A percentile compares a stretch with the other conserved stretches of the same genome.
These are phyloP conservation scores for Starmerella bombicola DNA, from an alignment of 805 yeast genomes.

Conservation along the genomic window DNA sequence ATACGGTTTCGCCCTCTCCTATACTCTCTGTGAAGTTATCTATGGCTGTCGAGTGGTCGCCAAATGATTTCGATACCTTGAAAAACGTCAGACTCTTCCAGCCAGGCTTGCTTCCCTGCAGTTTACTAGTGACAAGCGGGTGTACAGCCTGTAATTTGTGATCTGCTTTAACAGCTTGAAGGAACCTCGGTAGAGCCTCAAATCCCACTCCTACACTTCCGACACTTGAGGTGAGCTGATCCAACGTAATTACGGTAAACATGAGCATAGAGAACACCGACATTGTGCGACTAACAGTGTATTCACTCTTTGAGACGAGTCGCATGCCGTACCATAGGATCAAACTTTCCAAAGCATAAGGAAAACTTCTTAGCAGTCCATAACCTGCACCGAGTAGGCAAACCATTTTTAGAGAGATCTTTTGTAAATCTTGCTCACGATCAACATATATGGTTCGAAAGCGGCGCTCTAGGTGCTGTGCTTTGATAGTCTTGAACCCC, in stretches of 20 bases:
- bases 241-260: conserved; percentile 58
- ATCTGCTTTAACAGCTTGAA: conserved; percentile 3
- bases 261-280: conserved; percentile 59
- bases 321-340: conserved; percentile 69
- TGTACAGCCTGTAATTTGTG: not conserved
- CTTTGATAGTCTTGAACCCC: conserved; percentile 52
- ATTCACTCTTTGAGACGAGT: conserved; percentile 48
- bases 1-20: conserved; percentile 40
- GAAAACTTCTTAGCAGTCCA: conserved; percentile 43
- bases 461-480: conserved; percentile 39
- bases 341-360: conserved; percentile 53
- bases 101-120: not conserved
- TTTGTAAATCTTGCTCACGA: conserved; percentile 28
- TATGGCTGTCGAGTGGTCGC: conserved; percentile 29
- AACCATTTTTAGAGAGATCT: conserved; percentile 41
- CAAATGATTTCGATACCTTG: conserved; percentile 6
- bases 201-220: conserved; percentile 76
- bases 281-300: conserved; percentile 46
- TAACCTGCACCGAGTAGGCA: conserved; percentile 54
- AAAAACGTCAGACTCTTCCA: conserved; percentile 12
- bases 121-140: not conserved
- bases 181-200: conserved; percentile 22
- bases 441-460: conserved; percentile 29
- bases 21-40: conserved; percentile 36
- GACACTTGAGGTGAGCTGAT: conserved; percentile 46